Evolutionary conservation across 1,284 basidiomycete genomes (phyloP), one percentile per base, ranked within the genome.

Genomic region (Microbotryum silenes-acaulis): DNA sequence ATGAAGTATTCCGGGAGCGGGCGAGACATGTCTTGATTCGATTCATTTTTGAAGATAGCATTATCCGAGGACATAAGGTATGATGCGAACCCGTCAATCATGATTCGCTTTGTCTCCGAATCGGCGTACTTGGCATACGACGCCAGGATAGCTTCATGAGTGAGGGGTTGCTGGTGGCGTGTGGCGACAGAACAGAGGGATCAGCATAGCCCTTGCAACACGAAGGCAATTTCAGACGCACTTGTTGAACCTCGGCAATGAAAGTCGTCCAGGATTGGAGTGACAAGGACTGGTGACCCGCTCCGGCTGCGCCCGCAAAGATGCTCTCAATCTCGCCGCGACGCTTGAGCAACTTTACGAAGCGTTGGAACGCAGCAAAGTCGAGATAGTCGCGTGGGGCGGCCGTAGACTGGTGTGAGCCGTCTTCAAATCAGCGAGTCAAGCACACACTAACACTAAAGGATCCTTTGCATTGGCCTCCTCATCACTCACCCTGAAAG

Each of bases 1-100:
- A 97, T 87, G 72, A 82, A 96, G 74, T 97, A 97, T 63, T 96
- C 88, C 6, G 84, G 81, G 12, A 97, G 77, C 0, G 94, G 91
- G 1, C 81, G 80, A 0, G 85, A 86, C 90, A 97, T 77, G 62
- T 89, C 83, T 49, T 75, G 74, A 25, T 74, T 68, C 51, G 79
- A 70, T 64, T 80, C 76, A 51, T 82, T 81, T 6, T 72, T 71
- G 65, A 84, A 81, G 10, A 80, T 79, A 7, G 81, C 76, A 69
- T 89, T 89, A 64, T 87, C 84, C 0, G 80, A 73, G 0, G 86
- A 87, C 25, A 85, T 79, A 14, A 93, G 81, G 78, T 90, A 94
- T 3, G 84, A 77, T 1, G 83, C 82, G 72, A 96, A 89, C 1
- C 78, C 80, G 52, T 85, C 84, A 14, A 82, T 70, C 7, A 81